Conservation (phyloP, 805 yeast genomes). For the Cyberlindnera euphorbiiphila region DNA sequence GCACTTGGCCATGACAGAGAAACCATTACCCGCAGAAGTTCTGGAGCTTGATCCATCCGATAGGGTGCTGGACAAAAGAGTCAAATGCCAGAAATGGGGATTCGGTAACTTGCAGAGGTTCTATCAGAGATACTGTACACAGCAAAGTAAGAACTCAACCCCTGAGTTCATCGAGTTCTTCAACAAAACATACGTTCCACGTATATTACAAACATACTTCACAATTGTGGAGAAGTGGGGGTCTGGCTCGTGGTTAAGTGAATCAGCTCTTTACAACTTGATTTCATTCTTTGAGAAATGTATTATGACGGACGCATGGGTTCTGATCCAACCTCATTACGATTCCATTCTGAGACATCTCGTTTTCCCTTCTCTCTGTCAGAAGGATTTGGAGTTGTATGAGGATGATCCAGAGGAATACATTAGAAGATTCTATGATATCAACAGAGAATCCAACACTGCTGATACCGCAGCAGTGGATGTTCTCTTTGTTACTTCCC, state of each 20-base stretch:
- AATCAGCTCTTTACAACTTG: slow-evolving; percentile 58
- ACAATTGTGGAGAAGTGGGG: slow-evolving; percentile 40
- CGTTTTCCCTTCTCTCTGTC: slow-evolving; percentile 72
- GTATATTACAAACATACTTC: slow-evolving; percentile 61
- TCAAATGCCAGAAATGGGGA: slow-evolving; percentile 85
- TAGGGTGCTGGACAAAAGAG: slow-evolving; percentile 45
- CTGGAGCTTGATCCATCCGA: slow-evolving; percentile 45
- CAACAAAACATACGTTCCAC: slow-evolving; percentile 59
- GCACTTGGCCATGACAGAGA: slow-evolving; percentile 56
- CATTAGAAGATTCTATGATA: slow-evolving; percentile 67
- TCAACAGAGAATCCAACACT: slow-evolving; percentile 56
- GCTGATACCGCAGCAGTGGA: slow-evolving; percentile 82
- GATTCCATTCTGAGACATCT: slow-evolving; percentile 64
- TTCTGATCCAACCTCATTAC: slow-evolving; percentile 57
- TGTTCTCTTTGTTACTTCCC: slow-evolving; percentile 59
- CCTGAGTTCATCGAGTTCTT: slow-evolving; percentile 56
- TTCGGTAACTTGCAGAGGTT: slow-evolving; percentile 71
- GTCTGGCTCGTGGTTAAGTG: slow-evolving; percentile 56
- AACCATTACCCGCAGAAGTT: slow-evolving; percentile 51
- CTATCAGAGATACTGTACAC: slow-evolving; percentile 51
- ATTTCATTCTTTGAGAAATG: slow-evolving; percentile 63
- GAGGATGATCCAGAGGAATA: slow-evolving; percentile 89
- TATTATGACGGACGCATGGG: slow-evolving; percentile 55
- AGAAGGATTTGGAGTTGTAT: slow-evolving; percentile 66
- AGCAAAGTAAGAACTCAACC: slow-evolving; percentile 32